These are phyloP conservation scores for Geranium incanum DNA, from an alignment of 441 rosid genomes.

Conservation along the genomic window DNA sequence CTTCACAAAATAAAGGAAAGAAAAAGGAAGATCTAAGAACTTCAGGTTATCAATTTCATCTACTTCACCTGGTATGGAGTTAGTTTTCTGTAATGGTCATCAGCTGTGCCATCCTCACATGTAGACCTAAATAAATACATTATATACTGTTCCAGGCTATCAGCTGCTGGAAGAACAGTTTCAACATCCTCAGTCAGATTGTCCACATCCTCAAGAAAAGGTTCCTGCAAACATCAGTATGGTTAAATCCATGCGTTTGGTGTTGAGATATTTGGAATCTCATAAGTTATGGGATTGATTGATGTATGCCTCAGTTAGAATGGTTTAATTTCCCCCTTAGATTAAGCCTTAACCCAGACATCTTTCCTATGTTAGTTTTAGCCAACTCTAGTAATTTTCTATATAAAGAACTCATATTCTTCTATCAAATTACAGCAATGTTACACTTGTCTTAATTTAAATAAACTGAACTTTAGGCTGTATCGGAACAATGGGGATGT, in stretches of 20 bases:
- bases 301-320: neutral
- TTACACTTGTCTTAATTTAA: neutral
- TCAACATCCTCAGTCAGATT: conserved; percentile 88
- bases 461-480: conserved; percentile 7
- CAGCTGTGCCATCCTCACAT: conserved; percentile 57
- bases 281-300: neutral
- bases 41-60: conserved; percentile 12
- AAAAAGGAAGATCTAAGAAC: conserved; percentile 9
- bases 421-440: neutral
- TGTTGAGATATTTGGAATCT: neutral
- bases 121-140: conserved; percentile 55
- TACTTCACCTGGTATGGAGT: conserved; percentile 67
- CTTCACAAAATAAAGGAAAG: neutral
- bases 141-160: conserved; percentile 80
- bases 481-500: conserved; percentile 3
- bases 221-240: conserved; percentile 57
- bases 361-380: neutral
- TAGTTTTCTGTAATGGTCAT: conserved; percentile 58
- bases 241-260: conserved; percentile 16
- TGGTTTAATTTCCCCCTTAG: neutral
- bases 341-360: neutral
- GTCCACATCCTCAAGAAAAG: conserved; percentile 81
- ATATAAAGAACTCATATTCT: neutral
- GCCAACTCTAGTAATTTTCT: neutral
- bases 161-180: conserved; percentile 88